Conservation (phyloP, 768 basidiomycete genomes). For the Stropharia rugosoannulata region DNA sequence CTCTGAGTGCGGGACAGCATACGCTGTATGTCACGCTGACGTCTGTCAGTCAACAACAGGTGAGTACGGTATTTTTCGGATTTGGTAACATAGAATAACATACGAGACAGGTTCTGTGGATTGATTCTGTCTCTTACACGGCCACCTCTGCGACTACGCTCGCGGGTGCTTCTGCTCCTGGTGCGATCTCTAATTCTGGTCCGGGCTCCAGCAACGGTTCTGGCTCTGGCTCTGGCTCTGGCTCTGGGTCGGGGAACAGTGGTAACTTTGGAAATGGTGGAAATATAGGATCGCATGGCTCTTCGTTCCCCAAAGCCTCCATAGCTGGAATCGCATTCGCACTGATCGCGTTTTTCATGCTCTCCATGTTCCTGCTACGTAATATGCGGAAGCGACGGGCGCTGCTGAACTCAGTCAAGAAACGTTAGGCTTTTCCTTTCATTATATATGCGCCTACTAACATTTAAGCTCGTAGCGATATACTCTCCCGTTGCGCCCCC, state of each 20-base stretch:
- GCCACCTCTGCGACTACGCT: neutral
- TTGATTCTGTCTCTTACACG: constrained; percentile 4
- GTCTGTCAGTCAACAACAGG: constrained; percentile 2
- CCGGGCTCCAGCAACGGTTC: no score
- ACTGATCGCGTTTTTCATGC: neutral
- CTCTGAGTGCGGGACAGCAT: constrained; percentile 2
- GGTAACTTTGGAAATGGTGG: no score
- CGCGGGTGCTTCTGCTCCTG: neutral
- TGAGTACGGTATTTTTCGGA: neutral
- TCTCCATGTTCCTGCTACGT: neutral
- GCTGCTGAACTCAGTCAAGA: neutral
- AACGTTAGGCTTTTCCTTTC: no score
- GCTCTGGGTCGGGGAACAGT: no score
- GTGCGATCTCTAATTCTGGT: no score
- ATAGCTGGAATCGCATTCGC: constrained; percentile 2
- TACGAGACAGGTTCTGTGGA: neutral
- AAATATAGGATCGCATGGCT: neutral
- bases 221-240: no score
- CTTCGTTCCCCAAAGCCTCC: neutral
- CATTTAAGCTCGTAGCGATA: no score
- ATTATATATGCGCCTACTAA: no score
- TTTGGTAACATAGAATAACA: neutral
- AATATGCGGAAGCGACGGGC: neutral
- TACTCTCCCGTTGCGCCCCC: no score
- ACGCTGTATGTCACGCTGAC: constrained; percentile 2